phyloP scores from a whole-genome alignment of 345 rosid genomes.

The Erucastrum elatum region DNA sequence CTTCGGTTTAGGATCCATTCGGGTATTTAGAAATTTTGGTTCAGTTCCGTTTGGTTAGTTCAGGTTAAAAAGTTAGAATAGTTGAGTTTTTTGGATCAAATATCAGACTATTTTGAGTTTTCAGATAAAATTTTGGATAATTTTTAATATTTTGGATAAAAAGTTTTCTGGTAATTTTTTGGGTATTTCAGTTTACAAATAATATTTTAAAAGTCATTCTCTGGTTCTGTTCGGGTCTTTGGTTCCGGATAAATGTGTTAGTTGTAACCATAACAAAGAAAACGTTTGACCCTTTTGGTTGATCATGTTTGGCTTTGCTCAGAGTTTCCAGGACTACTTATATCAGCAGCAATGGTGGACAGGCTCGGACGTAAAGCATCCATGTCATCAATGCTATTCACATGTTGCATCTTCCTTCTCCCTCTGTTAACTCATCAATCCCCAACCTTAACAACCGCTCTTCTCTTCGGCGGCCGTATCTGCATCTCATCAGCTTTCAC shows the following conservation, averaged over 20 bases:
- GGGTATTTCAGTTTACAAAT: too few relatives aligned
- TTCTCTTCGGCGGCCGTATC: conserved; percentile 79
- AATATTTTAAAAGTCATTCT: too few relatives aligned
- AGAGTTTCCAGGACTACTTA: conserved; percentile 89
- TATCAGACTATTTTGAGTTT: not conserved
- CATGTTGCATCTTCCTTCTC: conserved; percentile 63
- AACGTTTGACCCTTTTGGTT: conserved; percentile 4
- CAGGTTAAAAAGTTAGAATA: not conserved
- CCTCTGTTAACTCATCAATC: conserved; percentile 75
- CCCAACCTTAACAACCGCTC: conserved; percentile 57
- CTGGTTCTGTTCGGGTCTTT: not conserved
- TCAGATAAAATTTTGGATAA: not conserved
- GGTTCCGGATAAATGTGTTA: too few relatives aligned
- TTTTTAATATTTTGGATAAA: too few relatives aligned
- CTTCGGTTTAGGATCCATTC: not conserved
- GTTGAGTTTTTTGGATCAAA: not conserved
- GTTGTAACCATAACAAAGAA: not conserved
- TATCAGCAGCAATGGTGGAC: conserved; percentile 76
- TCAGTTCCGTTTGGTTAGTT: too few relatives aligned
- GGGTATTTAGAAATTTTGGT: too few relatives aligned
- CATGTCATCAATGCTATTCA: conserved; percentile 76
- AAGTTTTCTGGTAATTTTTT: too few relatives aligned
- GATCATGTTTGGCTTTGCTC: conserved; percentile 9
- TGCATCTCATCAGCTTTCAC: conserved; percentile 84
- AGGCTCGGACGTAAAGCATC: conserved; percentile 80